These are phyloP conservation scores for Strigomonas culicis DNA, from an alignment of 208 protist genomes.

Conservation along the genomic window DNA sequence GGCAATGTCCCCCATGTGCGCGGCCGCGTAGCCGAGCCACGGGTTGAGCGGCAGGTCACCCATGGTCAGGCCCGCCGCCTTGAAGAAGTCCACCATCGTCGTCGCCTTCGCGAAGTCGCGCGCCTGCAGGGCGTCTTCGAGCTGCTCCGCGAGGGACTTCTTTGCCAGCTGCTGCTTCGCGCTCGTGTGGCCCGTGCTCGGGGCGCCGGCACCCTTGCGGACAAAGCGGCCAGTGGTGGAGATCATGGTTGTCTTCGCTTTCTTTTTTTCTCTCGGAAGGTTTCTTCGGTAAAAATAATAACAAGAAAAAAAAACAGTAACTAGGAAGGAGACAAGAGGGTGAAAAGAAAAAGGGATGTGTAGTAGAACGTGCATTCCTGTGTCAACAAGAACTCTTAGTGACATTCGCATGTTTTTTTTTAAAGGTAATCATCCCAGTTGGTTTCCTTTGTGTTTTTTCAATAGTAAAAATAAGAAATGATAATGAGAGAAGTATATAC, in stretches of 20 bases:
- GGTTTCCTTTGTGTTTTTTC: no score
- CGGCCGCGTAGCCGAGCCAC: slow-evolving; percentile 94
- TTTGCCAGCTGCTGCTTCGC: slow-evolving; percentile 27
- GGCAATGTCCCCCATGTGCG: slow-evolving; percentile 93
- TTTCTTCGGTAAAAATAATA: slow-evolving; percentile 4
- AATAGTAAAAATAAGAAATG: slow-evolving; percentile 7
- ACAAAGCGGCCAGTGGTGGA: slow-evolving; percentile 35
- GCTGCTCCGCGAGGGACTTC: slow-evolving; percentile 66
- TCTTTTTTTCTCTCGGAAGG: slow-evolving; percentile 7
- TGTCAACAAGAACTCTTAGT: not conserved
- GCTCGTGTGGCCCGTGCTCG: slow-evolving; percentile 9
- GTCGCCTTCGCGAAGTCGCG: slow-evolving; percentile 89
- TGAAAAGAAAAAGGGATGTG: not conserved
- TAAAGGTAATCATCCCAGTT: no score
- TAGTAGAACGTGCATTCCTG: not conserved
- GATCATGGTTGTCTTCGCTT: slow-evolving; percentile 10
- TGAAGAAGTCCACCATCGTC: slow-evolving; percentile 90
- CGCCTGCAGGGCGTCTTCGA: slow-evolving; percentile 83
- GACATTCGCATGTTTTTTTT: slow-evolving; percentile 1
- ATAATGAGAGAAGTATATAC: not conserved
- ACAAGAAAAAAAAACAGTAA: not conserved
- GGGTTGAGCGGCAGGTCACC: slow-evolving; percentile 74
- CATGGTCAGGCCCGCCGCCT: slow-evolving; percentile 61
- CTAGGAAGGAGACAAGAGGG: not conserved
- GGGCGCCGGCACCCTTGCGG: slow-evolving; percentile 17